Conservation (phyloP, 176 grass and related monocot genomes). For the Carex littledalei region DNA sequence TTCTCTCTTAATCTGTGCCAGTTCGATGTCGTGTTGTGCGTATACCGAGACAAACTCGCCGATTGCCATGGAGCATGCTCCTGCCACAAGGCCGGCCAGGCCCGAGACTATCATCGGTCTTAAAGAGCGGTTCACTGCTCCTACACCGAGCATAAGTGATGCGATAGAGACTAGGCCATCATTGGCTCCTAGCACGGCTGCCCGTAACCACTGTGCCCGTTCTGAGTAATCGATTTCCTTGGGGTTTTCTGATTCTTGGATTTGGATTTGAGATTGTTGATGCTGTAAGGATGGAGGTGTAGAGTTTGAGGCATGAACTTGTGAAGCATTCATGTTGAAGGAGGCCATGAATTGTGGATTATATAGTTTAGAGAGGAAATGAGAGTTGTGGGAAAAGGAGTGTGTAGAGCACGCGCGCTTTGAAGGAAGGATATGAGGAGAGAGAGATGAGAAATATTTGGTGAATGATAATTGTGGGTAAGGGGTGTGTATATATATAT, state of each 20-base stretch:
- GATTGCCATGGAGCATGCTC: constrained; percentile 66
- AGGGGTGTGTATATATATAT: neutral
- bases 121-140: constrained; percentile 24
- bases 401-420: constrained; percentile 28
- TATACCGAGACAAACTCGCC: constrained; percentile 63
- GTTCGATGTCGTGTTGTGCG: constrained; percentile 31
- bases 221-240: constrained; percentile 13
- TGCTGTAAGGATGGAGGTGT: neutral
- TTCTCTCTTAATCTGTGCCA: constrained; percentile 25
- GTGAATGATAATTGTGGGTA: neutral
- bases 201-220: constrained; percentile 37
- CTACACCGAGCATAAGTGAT: constrained; percentile 40
- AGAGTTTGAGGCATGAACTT: constrained; percentile 11
- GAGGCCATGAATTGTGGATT: constrained; percentile 6
- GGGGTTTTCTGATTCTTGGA: neutral
- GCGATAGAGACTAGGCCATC: constrained; percentile 41
- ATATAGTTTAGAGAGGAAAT: neutral
- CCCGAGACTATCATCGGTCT: constrained; percentile 32
- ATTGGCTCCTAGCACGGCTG: constrained; percentile 44
- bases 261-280: neutral
- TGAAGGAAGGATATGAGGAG: neutral
- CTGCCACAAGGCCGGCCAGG: constrained; percentile 42
- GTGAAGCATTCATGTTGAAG: constrained; percentile 7
- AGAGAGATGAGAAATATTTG: neutral
- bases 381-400: constrained; percentile 2